Evolutionary conservation across 192 early-diverging fungal genomes (phyloP).

Genomic region (Pilobolus umbonatus): DNA sequence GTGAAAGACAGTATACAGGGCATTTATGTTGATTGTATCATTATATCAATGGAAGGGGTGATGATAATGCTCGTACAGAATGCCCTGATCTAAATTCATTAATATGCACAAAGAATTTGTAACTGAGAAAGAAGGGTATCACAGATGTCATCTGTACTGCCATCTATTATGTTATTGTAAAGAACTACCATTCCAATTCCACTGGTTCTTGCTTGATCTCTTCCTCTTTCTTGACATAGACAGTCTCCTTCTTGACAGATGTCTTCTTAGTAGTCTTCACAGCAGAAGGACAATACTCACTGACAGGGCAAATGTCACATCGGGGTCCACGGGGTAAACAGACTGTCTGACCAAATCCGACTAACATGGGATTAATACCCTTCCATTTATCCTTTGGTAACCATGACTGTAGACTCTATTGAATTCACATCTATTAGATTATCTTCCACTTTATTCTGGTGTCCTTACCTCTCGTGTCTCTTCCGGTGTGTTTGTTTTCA

Average conservation of each 20-base stretch:
- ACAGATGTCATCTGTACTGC: too few species aligned
- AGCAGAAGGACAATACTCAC: constrained; percentile 55
- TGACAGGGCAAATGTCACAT: constrained; percentile 80
- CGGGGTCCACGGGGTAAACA: constrained; percentile 71
- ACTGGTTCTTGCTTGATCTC: constrained; percentile 6
- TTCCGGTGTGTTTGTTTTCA: constrained; percentile 74
- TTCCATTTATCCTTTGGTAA: constrained; percentile 80
- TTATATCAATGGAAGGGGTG: background rate
- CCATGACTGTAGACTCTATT: constrained; percentile 68
- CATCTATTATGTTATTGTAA: too few species aligned
- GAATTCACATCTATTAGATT: background rate
- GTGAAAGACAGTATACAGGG: background rate
- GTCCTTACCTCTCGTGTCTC: constrained; percentile 58
- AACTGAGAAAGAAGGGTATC: too few species aligned
- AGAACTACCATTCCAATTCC: constrained; percentile 8
- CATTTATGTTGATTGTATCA: background rate
- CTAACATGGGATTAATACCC: constrained; percentile 83
- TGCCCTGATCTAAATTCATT: background rate
- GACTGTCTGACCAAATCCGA: constrained; percentile 86
- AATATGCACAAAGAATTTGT: too few species aligned
- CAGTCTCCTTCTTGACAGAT: background rate
- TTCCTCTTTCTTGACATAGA: background rate
- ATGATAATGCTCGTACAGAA: background rate
- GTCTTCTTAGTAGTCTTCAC: constrained; percentile 5
- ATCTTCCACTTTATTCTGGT: background rate